These are phyloP conservation scores for Xylariaceae sp. DNA, from an alignment of 2,329 filamentous ascomycete genomes.

Conservation along the genomic window DNA sequence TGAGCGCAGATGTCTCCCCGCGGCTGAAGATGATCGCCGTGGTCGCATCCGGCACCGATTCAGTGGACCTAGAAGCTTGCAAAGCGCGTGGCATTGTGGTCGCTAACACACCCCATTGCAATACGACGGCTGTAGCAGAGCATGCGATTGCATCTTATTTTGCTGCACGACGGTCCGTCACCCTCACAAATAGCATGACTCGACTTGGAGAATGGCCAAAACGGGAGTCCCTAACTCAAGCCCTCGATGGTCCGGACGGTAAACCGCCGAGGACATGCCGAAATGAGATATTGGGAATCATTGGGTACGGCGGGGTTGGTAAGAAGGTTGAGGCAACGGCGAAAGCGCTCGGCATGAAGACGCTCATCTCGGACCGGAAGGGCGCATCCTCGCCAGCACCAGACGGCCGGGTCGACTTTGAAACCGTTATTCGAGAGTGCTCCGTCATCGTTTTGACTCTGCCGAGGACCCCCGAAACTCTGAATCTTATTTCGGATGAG, in stretches of 20 bases:
- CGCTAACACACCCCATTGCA: conserved; percentile 42
- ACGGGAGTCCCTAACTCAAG: conserved; percentile 3
- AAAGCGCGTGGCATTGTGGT: conserved; percentile 38
- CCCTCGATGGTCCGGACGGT: conserved; percentile 23
- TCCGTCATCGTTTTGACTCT: conserved; percentile 18
- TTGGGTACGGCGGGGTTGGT: conserved; percentile 28
- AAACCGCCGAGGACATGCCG: conserved; percentile 25
- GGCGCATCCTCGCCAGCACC: no score
- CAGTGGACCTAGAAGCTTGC: conserved; percentile 42
- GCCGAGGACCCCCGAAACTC: conserved; percentile 19
- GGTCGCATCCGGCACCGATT: conserved; percentile 42
- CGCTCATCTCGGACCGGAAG: no score
- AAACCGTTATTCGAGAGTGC: no score
- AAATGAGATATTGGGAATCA: conserved; percentile 31
- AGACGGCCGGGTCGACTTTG: no score
- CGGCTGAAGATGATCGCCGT: conserved; percentile 39
- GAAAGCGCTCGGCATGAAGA: conserved; percentile 2
- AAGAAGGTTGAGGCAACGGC: neutral
- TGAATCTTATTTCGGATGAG: conserved; percentile 25
- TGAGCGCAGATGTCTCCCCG: conserved; percentile 27
- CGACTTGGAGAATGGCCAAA: conserved; percentile 33
- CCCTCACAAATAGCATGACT: conserved; percentile 35
- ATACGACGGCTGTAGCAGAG: conserved; percentile 42
- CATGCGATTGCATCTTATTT: conserved; percentile 53
- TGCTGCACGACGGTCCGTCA: conserved; percentile 40